Evolutionary conservation across 768 basidiomycete species (phyloP).

Genomic region (Symmetrospora coprosmae): DNA sequence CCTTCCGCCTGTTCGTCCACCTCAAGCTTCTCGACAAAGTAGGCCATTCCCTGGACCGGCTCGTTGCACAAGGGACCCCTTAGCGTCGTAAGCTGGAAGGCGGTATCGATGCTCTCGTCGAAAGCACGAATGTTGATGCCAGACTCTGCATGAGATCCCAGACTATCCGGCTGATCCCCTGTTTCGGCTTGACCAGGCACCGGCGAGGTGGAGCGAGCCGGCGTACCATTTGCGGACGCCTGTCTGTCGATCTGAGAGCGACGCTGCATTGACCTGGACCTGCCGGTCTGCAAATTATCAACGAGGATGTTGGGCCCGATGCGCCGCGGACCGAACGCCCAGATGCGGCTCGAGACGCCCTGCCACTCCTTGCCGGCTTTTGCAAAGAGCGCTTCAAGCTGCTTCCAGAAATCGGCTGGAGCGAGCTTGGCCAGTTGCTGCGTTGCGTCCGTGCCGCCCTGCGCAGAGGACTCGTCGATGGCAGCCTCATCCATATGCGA

Average conservation of each 20-base stretch:
- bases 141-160: not conserved
- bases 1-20: constrained; percentile 50
- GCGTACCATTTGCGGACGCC: not conserved
- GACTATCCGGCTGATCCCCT: too few relatives aligned
- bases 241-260: constrained; percentile 1
- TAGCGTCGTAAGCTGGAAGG: constrained; percentile 86
- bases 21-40: constrained; percentile 64
- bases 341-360: constrained; percentile 54
- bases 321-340: constrained; percentile 82
- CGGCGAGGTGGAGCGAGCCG: not conserved
- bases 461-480: not conserved
- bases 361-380: constrained; percentile 67
- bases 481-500: too few relatives aligned
- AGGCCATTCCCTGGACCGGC: constrained; percentile 83
- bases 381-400: constrained; percentile 50
- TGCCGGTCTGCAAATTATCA: constrained; percentile 50
- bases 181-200: too few relatives aligned
- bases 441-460: constrained; percentile 19
- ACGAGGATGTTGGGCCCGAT: constrained; percentile 76
- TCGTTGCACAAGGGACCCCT: constrained; percentile 92
- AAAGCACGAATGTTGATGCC: constrained; percentile 44
- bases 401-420: constrained; percentile 66
- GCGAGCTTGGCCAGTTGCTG: constrained; percentile 46
- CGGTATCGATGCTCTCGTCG: constrained; percentile 70
- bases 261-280: too few relatives aligned